Percentiles rank a stretch among this genome's conserved stretches.
Evolutionary conservation across 345 rosid species (phyloP).

Genomic region (rapeseed (Brassica napus)): Da-Ae NC_063435.1:15819001-15819500

Average conservation of each 20-base stretch:
- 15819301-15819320: not conserved
- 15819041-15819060: not conserved
- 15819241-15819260: not conserved
- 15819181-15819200: too few relatives aligned
- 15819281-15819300: not conserved
- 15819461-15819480: constrained; percentile 48
- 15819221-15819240: not conserved
- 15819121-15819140: too few relatives aligned
- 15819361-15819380: constrained; percentile 11
- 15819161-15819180: not conserved
- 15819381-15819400: constrained; percentile 28
- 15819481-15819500: constrained; percentile 42
- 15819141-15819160: not conserved
- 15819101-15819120: not conserved
- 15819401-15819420: constrained; percentile 23
- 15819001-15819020: not conserved
- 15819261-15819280: not conserved
- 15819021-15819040: too few relatives aligned
- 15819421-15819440: constrained; percentile 38
- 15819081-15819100: not conserved
- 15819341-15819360: not conserved
- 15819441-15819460: constrained; percentile 50
- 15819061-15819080: too few relatives aligned
- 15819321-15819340: not conserved
- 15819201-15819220: not conserved